phyloP scores from a whole-genome alignment of 106 monocot species.

The Acorus calamus region DNA sequence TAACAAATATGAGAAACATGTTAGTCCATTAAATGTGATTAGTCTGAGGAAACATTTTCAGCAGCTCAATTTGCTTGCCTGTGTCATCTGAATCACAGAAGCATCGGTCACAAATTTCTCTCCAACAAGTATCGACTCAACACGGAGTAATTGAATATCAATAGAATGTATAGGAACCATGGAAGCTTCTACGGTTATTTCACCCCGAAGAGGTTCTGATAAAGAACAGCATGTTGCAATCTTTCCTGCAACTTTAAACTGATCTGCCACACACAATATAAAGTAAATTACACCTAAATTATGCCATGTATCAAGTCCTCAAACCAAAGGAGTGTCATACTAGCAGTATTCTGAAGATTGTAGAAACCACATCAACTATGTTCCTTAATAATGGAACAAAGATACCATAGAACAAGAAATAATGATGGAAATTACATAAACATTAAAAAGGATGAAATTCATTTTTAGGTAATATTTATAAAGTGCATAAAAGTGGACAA shows the following conservation, averaged over 20 bases:
- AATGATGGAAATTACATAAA: no score
- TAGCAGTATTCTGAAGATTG: no score
- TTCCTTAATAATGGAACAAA: no score
- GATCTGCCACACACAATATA: constrained; percentile 13
- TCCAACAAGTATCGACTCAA: constrained; percentile 42
- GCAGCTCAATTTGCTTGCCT: constrained; percentile 9
- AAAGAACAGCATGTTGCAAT: constrained; percentile 31
- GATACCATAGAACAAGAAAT: no score
- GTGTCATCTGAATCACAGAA: constrained; percentile 31
- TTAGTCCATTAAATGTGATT: background rate
- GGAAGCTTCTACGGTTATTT: constrained; percentile 34
- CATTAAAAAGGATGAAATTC: no score
- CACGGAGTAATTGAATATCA: constrained; percentile 34
- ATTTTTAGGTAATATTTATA: no score
- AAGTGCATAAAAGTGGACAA: no score
- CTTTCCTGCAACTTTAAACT: constrained; percentile 28
- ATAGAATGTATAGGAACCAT: constrained; percentile 39
- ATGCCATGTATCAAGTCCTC: no score
- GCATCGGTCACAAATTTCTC: constrained; percentile 29
- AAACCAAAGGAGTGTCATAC: no score
- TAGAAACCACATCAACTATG: no score
- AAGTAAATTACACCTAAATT: no score
- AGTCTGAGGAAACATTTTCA: background rate
- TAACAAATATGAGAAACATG: constrained; percentile 2
- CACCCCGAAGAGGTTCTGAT: constrained; percentile 27